phyloP scores from a whole-genome alignment of 305 asterid species.

The Fraxinus sp. region DNA sequence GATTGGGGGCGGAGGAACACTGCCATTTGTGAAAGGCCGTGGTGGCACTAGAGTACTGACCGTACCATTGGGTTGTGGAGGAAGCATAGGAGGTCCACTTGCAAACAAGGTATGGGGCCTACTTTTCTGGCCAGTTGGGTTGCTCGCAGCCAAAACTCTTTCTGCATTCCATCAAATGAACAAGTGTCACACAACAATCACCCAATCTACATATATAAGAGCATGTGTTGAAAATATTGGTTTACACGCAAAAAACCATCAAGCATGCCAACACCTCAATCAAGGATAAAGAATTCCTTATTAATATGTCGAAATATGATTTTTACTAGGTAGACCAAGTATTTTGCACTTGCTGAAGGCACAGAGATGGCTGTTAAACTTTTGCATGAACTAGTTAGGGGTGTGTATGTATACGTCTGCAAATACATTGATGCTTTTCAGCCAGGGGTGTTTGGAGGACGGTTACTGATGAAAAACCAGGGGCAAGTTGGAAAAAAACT shows the following conservation, averaged over 20 bases:
- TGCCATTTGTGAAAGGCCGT: conserved; percentile 70
- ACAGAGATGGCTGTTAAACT: background rate
- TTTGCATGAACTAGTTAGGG: background rate
- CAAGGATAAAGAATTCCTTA: background rate
- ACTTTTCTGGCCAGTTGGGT: conserved; percentile 67
- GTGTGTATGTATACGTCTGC: background rate
- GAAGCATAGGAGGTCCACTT: conserved; percentile 78
- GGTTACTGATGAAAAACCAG: background rate
- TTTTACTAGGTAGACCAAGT: background rate
- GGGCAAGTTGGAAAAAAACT: background rate
- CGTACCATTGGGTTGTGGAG: conserved; percentile 55
- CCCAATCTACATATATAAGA: background rate
- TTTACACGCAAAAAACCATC: background rate
- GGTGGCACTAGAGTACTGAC: conserved; percentile 60
- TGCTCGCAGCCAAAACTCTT: conserved; percentile 83
- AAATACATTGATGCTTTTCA: background rate
- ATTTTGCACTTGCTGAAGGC: background rate
- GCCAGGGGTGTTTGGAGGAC: background rate
- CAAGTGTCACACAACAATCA: background rate
- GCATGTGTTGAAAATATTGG: background rate
- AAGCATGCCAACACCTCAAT: background rate
- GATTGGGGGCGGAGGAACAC: conserved; percentile 60
- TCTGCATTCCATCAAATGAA: conserved; percentile 45
- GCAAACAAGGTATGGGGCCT: conserved; percentile 96
- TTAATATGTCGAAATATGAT: background rate